Evolutionary conservation across 192 early-diverging fungal species (phyloP).

Genomic region (Podila clonocystis): DNA sequence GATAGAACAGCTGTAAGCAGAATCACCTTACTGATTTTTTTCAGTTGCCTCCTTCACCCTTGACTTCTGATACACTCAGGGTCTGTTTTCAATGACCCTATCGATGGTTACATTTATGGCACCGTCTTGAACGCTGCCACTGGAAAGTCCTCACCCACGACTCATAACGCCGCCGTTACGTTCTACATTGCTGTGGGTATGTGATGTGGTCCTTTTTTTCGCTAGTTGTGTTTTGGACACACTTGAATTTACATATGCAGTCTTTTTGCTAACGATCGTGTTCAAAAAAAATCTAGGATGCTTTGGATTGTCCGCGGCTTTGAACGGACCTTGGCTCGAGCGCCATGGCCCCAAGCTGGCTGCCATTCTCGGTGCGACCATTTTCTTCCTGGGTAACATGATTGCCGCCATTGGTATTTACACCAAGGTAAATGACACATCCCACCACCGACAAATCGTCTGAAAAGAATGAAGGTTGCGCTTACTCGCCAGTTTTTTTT

Average conservation of each 20-base stretch:
- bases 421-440: conserved; percentile 1
- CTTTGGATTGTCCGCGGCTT: conserved; percentile 62
- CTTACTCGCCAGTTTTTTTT: no score
- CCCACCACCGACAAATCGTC: no score
- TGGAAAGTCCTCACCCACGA: conserved; percentile 45
- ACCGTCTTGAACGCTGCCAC: conserved; percentile 16
- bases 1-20: background rate
- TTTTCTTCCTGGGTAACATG: conserved; percentile 64
- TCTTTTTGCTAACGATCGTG: no score
- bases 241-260: no score
- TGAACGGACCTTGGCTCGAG: conserved; percentile 68
- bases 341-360: conserved; percentile 59
- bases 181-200: conserved; percentile 66
- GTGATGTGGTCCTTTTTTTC: background rate
- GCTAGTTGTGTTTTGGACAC: no score
- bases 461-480: no score
- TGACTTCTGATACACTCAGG: conserved; percentile 56
- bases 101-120: conserved; percentile 51
- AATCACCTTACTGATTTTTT: background rate
- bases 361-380: conserved; percentile 52
- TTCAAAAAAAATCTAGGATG: conserved; percentile 13
- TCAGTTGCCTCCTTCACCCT: no score
- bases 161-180: conserved; percentile 57
- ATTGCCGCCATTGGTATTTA: conserved; percentile 61
- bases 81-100: conserved; percentile 68